phyloP scores from a whole-genome alignment of 305 asterid species.

The Fraxinus paxiana region DNA sequence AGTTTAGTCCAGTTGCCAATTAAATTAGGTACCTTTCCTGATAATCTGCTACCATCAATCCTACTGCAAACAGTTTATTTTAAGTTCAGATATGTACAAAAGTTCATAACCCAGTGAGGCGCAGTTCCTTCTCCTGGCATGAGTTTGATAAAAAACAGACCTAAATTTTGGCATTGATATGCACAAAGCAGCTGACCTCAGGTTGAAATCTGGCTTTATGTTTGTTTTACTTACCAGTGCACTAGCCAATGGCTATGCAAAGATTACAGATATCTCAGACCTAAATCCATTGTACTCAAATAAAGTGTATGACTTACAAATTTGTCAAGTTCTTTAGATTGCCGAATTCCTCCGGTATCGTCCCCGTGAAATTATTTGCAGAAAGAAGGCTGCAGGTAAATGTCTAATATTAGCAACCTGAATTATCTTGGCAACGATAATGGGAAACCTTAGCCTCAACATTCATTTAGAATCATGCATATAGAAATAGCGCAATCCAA shows the following conservation, averaged over 20 bases:
- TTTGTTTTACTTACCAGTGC: neutral
- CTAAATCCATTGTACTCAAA: slow-evolving; percentile 3
- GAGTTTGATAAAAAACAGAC: neutral
- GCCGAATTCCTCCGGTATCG: slow-evolving; percentile 54
- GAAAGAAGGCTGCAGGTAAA: slow-evolving; percentile 61
- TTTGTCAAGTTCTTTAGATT: slow-evolving; percentile 63
- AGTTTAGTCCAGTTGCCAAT: slow-evolving; percentile 74
- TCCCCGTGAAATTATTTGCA: slow-evolving; percentile 72
- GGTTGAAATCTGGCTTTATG: neutral
- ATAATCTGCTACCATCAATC: slow-evolving; percentile 63
- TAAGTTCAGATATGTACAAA: neutral
- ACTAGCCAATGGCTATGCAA: neutral
- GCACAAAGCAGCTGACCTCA: slow-evolving; percentile 2
- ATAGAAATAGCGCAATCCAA: neutral
- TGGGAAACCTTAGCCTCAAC: neutral
- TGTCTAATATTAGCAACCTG: slow-evolving; percentile 18
- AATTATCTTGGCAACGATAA: slow-evolving; percentile 2
- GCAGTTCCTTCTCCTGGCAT: neutral
- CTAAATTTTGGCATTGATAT: neutral
- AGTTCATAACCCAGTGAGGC: neutral
- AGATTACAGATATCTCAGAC: neutral
- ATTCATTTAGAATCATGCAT: neutral
- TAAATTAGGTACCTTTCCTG: slow-evolving; percentile 75
- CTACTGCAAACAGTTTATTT: slow-evolving; percentile 55
- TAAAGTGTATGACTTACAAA: slow-evolving; percentile 53